A percentile compares a stretch with the other conserved stretches of the same genome.
Evolutionary conservation across 257 asterid species (phyloP).

Genomic region (Knoxia roxburghii): DNA sequence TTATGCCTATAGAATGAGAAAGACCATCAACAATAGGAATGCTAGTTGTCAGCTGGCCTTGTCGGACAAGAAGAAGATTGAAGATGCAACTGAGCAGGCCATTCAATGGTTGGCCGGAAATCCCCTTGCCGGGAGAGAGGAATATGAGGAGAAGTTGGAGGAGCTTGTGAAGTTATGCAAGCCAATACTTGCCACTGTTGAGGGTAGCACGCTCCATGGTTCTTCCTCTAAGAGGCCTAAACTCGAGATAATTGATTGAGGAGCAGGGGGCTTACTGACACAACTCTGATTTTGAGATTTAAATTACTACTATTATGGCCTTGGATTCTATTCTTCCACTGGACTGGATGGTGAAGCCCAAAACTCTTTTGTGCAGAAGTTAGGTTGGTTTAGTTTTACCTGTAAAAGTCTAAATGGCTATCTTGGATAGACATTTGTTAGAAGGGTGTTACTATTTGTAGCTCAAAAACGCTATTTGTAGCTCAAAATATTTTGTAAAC

Average conservation of each 20-base stretch:
- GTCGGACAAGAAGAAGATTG: slow-evolving; percentile 7
- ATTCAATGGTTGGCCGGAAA: slow-evolving; percentile 6
- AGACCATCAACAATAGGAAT: neutral
- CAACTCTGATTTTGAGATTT: neutral
- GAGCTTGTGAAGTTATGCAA: slow-evolving; percentile 7
- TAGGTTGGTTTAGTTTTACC: no score
- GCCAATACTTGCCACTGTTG: neutral
- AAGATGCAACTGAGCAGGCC: neutral
- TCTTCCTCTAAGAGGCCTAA: slow-evolving; percentile 1
- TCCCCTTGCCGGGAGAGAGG: neutral
- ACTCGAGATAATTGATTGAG: slow-evolving; percentile 1
- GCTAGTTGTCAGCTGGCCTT: neutral
- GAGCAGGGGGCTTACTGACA: neutral
- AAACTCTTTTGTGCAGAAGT: no score
- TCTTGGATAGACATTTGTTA: no score
- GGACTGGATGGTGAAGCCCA: no score
- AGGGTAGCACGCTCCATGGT: neutral
- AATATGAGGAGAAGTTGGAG: slow-evolving; percentile 6
- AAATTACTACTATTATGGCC: neutral
- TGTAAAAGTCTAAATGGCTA: no score
- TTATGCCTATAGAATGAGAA: neutral
- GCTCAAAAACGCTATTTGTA: no score
- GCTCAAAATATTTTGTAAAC: no score
- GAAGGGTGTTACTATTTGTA: no score
- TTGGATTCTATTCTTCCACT: no score